Evolutionary conservation across 2,329 filamentous ascomycete genomes (phyloP), one percentile per base, ranked within the genome.

Genomic region (Lachnellula occidentalis): DNA sequence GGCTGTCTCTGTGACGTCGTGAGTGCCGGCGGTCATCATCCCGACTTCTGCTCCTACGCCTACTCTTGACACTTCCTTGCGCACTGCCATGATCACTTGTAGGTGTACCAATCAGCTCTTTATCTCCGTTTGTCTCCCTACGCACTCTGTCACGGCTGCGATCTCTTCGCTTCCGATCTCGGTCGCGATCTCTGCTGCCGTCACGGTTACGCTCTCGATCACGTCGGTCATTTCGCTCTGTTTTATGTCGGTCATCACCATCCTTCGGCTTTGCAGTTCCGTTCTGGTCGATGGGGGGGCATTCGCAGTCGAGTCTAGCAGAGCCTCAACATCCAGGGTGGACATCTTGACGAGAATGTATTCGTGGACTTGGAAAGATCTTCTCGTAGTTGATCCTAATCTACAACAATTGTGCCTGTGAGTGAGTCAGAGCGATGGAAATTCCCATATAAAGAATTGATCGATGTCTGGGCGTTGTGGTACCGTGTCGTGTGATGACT

Each of bases 301-400:
- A 69, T 84, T 85, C 50, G 88, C 89, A 59, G 88, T 90, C 50
- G 88, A 89, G 73, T 96, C 91, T 64, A 96, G 84, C 61, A 96
- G 81, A 62, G 90, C 90, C 78, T 96, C 92, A 66, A 96, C 90
- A 69, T 95, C 90, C 64, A 86, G 76, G 71, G 79, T 79, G 70
- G 84, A 84, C 84, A 87, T 87, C 64, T 64, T 76, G 72, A 66
- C 55, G 63, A 17, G 2, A 27, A 17, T 14, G 8, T 9, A 31
- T 9, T 15, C 5, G 43, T 15, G 7, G 21, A 43, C 41, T 12
- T 21, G 5, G 11, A 12, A 43, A 21, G 14, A 43, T 3, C 7
- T 12, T 12, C 17, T 43, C 41, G 41, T 5, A 43, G 19, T 17
- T 15, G 22, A 34, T n/a, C 12, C 15, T 12, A 31, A 43, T 5